Evolutionary conservation across 31 red algal genomes (phyloP), one percentile per base, ranked within the genome.

Genomic region (Endocladia muricata): DNA sequence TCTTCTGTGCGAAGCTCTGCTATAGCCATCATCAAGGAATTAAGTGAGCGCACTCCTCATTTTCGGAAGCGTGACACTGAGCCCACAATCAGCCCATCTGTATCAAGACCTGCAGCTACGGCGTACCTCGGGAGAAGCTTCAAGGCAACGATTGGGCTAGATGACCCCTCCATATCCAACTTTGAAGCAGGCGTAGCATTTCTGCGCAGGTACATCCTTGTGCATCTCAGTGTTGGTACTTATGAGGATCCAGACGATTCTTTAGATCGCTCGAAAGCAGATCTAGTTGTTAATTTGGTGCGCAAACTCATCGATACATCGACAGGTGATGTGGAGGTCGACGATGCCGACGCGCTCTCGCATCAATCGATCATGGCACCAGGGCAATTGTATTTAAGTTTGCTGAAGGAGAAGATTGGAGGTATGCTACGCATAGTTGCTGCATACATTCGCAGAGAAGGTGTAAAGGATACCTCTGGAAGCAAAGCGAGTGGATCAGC

Each of bases 321-420:
- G 4, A 42, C 84, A 1, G 88, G 92, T 13, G 47, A 88, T 38
- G 48, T 93, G 0, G 74, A 72, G 26, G 31, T 84, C 33, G 96
- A 99, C 54, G 83, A 92, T 69, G 70, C 72, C 23, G 96, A 99
- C 65, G 83, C 92, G 0, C 68, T 89, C 8, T 82, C 86, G 15
- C 84, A 99, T 67, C 96, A 99, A 76, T 76, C 81, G 36, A 57
- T 99, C 15, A 77, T 99, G 57, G 66, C 91, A 42, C 84, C 96
- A 1, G 96, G 96, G 1, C 93, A 95, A 43, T 72, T 99, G 11
- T 93, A 88, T 64, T 72, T 99, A 17, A 66, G 68, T 41, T 74
- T 90, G 38, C 66, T 99, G 37, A 91, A 94, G 49, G 96, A 99
- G 55, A 86, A 80, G 35, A 51, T 95, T 17, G 92, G 93, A 76